Conservation (phyloP, 139 green algal species). For the Pycnococcus provasolii region DNA sequence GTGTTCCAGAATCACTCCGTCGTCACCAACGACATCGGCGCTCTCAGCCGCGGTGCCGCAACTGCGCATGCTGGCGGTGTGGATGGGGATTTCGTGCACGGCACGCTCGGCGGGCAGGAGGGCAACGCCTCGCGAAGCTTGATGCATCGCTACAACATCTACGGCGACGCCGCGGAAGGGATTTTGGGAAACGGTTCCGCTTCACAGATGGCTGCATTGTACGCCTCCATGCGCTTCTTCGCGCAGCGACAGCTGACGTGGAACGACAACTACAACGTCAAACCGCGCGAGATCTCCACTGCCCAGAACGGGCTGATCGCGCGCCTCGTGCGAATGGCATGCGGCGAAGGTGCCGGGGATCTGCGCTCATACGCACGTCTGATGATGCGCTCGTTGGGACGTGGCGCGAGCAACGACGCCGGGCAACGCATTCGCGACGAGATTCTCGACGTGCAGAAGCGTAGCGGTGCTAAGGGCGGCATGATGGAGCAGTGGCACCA, state of each 20-base stretch:
- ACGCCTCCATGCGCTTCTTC: background rate
- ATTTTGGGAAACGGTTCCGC: background rate
- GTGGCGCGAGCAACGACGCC: constrained; percentile 65
- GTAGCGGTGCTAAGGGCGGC: constrained; percentile 57
- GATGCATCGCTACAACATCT: constrained; percentile 25
- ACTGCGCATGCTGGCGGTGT: too few species aligned
- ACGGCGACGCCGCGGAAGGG: background rate
- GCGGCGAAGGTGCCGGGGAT: background rate
- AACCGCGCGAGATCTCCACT: constrained; percentile 47
- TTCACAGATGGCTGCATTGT: background rate
- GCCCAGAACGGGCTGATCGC: constrained; percentile 77
- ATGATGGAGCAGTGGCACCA: constrained; percentile 92
- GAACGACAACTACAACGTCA: constrained; percentile 99
- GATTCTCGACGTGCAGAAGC: constrained; percentile 96
- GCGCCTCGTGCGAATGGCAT: constrained; percentile 47
- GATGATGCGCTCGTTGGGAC: constrained; percentile 46
- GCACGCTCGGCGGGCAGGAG: background rate
- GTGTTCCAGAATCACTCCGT: too few species aligned
- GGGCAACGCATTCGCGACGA: constrained; percentile 93
- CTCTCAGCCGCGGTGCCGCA: too few species aligned
- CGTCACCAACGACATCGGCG: too few species aligned
- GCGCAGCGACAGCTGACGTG: constrained; percentile 73
- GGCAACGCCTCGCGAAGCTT: constrained; percentile 3
- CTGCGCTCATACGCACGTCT: background rate
- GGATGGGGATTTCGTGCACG: background rate